Evolutionary conservation across 495 filamentous ascomycete species (phyloP).

Genomic region (Penicillium odoratum): DNA sequence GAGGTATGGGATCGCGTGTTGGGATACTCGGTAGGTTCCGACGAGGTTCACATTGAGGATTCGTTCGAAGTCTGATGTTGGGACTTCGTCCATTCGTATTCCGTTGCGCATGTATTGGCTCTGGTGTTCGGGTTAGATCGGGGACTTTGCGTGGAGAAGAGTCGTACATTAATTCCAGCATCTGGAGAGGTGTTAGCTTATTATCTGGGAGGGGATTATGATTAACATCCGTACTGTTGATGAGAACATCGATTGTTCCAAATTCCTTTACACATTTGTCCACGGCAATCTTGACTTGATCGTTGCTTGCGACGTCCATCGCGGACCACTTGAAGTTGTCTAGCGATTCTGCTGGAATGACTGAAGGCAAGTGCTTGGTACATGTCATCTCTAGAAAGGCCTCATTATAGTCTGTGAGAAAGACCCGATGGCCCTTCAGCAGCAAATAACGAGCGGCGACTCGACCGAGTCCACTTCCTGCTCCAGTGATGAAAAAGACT

Average conservation of each 20-base stretch:
- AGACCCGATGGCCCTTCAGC: slow-evolving; percentile 6
- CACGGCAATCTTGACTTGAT: not conserved
- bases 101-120: slow-evolving; percentile 8
- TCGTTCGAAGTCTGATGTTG: slow-evolving; percentile 6
- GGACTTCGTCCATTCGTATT: slow-evolving; percentile 5
- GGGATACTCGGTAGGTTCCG: slow-evolving; percentile 7
- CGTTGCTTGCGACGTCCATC: not conserved
- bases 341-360: not conserved
- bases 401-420: slow-evolving; percentile 7
- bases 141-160: not conserved
- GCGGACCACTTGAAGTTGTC: not conserved
- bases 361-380: not conserved
- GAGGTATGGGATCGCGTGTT: slow-evolving; percentile 3
- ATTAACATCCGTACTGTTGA: not conserved
- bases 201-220: not conserved
- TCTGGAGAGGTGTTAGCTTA: not conserved
- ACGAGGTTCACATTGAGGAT: slow-evolving; percentile 4
- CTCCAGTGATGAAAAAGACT: slow-evolving; percentile 1
- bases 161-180: not conserved
- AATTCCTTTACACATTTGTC: not conserved
- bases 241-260: not conserved
- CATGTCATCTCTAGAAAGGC: not conserved
- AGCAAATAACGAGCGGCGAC: slow-evolving; percentile 8
- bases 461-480: slow-evolving; percentile 9
- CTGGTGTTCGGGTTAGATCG: not conserved